Evolutionary conservation across 768 basidiomycete species (phyloP).

Genomic region (Trametes cinnabarina): DNA sequence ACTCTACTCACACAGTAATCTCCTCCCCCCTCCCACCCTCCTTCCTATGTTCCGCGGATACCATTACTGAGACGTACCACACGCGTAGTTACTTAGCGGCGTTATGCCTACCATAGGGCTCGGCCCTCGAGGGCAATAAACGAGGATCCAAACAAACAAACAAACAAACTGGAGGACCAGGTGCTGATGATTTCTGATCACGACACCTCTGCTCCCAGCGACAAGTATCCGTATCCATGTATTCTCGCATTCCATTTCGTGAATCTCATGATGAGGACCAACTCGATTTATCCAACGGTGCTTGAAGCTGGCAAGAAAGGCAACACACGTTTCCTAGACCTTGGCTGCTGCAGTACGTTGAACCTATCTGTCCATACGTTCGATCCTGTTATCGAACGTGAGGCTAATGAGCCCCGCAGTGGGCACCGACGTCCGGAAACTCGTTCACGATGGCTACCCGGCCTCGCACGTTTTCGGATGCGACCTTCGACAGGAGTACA

Average conservation of each 20-base stretch:
- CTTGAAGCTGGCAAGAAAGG: constrained; percentile 26
- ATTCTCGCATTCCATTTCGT: constrained; percentile 33
- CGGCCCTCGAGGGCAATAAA: too few species aligned
- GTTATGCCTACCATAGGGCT: too few species aligned
- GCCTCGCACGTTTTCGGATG: constrained; percentile 27
- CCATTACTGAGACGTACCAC: too few species aligned
- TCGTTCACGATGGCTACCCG: constrained; percentile 34
- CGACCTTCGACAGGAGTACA: constrained; percentile 32
- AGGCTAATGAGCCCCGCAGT: constrained; percentile 19
- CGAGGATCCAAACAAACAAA: too few species aligned
- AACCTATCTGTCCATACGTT: background rate
- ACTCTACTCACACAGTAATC: too few species aligned
- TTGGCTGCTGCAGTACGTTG: constrained; percentile 35
- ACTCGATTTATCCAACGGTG: constrained; percentile 27
- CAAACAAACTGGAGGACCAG: too few species aligned
- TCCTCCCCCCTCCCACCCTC: too few species aligned
- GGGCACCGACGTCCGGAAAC: constrained; percentile 35
- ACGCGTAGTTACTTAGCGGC: too few species aligned
- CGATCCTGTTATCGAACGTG: too few species aligned
- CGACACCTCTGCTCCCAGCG: constrained; percentile 17
- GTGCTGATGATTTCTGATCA: background rate
- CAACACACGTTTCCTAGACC: constrained; percentile 28
- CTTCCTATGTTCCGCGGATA: too few species aligned
- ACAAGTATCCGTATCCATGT: constrained; percentile 33
- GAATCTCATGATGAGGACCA: constrained; percentile 29